phyloP scores from a whole-genome alignment of 2,329 filamentous ascomycete genomes.

The Chaetothyriales sp. region DNA sequence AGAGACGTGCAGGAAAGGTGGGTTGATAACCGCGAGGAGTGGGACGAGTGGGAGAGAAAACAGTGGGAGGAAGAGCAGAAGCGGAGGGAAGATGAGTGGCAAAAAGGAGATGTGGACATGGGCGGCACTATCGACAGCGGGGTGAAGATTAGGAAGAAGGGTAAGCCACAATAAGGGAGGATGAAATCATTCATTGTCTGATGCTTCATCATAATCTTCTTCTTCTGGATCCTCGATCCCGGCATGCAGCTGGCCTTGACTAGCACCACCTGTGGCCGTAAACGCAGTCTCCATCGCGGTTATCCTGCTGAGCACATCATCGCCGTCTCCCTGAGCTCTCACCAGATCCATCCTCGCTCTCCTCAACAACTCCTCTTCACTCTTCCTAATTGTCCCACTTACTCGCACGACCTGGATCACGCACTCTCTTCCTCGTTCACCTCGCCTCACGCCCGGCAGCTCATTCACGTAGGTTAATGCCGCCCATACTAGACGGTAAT shows the following conservation, averaged over 20 bases:
- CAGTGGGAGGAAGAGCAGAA: slow-evolving; percentile 62
- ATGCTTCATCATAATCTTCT: not conserved
- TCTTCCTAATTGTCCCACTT: slow-evolving; percentile 83
- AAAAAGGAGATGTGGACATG: slow-evolving; percentile 16
- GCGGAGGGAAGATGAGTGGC: slow-evolving; percentile 25
- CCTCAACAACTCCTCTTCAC: slow-evolving; percentile 74
- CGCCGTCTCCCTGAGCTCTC: slow-evolving; percentile 13
- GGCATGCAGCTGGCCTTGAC: not conserved
- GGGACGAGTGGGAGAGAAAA: slow-evolving; percentile 63
- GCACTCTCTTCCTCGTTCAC: slow-evolving; percentile 36
- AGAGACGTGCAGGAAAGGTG: slow-evolving; percentile 89
- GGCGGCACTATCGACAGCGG: slow-evolving; percentile 44
- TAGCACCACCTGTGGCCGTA: not conserved
- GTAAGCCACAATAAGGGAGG: not conserved
- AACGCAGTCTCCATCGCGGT: not conserved
- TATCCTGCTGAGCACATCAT: not conserved
- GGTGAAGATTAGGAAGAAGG: slow-evolving; percentile 42
- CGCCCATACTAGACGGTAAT: slow-evolving; percentile 81
- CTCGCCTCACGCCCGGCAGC: slow-evolving; percentile 34
- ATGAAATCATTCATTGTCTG: not conserved
- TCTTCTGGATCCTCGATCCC: not conserved
- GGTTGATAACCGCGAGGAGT: slow-evolving; percentile 78
- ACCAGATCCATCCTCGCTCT: slow-evolving; percentile 58
- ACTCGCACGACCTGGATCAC: slow-evolving; percentile 74
- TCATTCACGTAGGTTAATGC: slow-evolving; percentile 65